phyloP scores from a whole-genome alignment of 257 asterid species.

The Solanum clarkiae region DNA sequence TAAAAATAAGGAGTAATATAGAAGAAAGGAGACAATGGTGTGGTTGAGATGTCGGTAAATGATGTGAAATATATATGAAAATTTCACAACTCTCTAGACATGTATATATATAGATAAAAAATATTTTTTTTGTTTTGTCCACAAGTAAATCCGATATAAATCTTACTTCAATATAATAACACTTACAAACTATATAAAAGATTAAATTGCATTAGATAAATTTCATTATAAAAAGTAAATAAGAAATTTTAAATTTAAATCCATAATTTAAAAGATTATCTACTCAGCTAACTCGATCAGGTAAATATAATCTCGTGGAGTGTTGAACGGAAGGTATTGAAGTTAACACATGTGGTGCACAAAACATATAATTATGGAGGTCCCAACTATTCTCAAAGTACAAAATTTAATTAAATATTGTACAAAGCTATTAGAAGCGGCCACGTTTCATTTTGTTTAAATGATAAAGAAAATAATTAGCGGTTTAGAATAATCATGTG shows the following conservation, averaged over 20 bases:
- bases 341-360: background rate
- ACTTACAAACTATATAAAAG: background rate
- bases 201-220: fast-evolving
- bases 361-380: background rate
- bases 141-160: background rate
- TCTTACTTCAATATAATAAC: background rate
- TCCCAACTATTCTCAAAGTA: background rate
- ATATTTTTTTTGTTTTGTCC: background rate
- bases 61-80: background rate
- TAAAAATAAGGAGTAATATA: background rate
- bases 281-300: background rate
- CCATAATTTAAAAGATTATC: fast-evolving
- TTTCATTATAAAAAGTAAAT: no score
- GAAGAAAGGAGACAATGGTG: background rate
- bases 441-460: background rate
- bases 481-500: background rate
- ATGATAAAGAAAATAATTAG: background rate
- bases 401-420: background rate
- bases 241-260: no score
- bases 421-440: background rate
- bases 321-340: background rate
- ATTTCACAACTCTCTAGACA: background rate
- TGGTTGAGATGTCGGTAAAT: background rate
- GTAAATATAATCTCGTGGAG: no score
- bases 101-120: background rate